phyloP scores from a whole-genome alignment of 2,329 filamentous ascomycete species.

The Tolypocladium nubicola region DNA sequence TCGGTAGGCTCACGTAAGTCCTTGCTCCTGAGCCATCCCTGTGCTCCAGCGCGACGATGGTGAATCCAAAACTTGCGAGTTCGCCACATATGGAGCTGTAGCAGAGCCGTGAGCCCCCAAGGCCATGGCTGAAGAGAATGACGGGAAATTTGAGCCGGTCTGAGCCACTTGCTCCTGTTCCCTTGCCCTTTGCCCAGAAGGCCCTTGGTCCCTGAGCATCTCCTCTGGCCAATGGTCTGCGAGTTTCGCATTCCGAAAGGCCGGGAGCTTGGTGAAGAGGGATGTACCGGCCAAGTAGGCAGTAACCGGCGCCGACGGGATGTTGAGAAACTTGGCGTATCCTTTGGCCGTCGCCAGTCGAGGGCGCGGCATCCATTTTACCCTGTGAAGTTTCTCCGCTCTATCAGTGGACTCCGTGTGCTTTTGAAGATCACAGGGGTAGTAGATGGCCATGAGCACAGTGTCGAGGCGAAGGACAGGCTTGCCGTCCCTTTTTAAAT shows the following conservation, averaged over 20 bases:
- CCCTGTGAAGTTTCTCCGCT: constrained; percentile 34
- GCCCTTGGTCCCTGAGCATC: constrained; percentile 21
- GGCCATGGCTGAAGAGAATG: constrained; percentile 55
- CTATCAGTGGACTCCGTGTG: constrained; percentile 13
- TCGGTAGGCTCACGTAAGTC: constrained; percentile 47
- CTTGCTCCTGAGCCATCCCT: constrained; percentile 53
- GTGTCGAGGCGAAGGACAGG: constrained; percentile 37
- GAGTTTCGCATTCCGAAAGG: constrained; percentile 48
- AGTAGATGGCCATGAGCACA: constrained; percentile 55
- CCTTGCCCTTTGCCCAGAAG: constrained; percentile 16
- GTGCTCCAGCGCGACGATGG: constrained; percentile 56
- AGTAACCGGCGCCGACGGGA: constrained; percentile 37
- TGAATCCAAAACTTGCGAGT: constrained; percentile 54
- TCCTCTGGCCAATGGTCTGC: constrained; percentile 43
- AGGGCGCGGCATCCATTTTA: constrained; percentile 53
- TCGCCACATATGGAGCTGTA: constrained; percentile 55
- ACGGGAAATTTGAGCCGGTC: constrained; percentile 43
- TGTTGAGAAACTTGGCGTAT: constrained; percentile 49
- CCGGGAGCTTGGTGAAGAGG: constrained; percentile 55
- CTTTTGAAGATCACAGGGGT: constrained; percentile 39
- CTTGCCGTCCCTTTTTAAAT: constrained; percentile 26
- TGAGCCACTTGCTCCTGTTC: constrained; percentile 9
- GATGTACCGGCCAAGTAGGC: constrained; percentile 44
- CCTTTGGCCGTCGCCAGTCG: constrained; percentile 44
- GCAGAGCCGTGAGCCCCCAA: constrained; percentile 52